Evolutionary conservation across 768 basidiomycete species (phyloP), one percentile per base, ranked within the genome.

Genomic region (Peribolospora baueri): DNA sequence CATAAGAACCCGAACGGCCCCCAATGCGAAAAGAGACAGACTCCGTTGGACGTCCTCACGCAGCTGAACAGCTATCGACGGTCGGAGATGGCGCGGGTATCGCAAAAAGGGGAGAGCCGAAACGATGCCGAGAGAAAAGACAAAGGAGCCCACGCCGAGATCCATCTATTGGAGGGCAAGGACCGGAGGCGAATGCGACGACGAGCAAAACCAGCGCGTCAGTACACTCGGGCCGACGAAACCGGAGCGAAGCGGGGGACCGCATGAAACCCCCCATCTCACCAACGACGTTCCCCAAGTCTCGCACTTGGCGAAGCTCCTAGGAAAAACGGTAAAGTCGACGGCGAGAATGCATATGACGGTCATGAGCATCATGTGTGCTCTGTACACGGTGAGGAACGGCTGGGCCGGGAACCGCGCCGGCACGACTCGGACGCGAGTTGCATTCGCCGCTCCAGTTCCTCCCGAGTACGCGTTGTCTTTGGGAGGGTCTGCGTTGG

Each of bases 301-400:
- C 68, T 97, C 91, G 62, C 86, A 90, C 65, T 97, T 98, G 3
- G 80, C 91, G 48, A 91, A 73, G 8, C 68, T 68, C 13, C 93
- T 76, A 0, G 93, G 93, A 62, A 95, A 98, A 37, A 90, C 75
- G 0, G 77, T 78, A 62, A 98, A 98, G 66, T 98, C 91, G 52
- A 97, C 91, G 0, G 91, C 91, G 9, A 97, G 77, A 57, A 98
- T 97, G 25, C 80, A 80, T 47, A 91, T 73, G 42, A 82, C 67
- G 0, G 93, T 95, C 74, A 97, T 77, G 14, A 93, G 70, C 75
- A 97, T 81, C 88, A 95, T 90, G 64, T 93, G 84, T 3, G 88
- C 79, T 48, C 93, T 73, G 65, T 91, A 97, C 0, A 80, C 76
- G 8, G 86, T 84, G 55, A 98, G 65, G 46, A 85, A 80, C 0